Base-by-base conservation (phyloP, 768 basidiomycete species). In the Trametes punicea region DNA sequence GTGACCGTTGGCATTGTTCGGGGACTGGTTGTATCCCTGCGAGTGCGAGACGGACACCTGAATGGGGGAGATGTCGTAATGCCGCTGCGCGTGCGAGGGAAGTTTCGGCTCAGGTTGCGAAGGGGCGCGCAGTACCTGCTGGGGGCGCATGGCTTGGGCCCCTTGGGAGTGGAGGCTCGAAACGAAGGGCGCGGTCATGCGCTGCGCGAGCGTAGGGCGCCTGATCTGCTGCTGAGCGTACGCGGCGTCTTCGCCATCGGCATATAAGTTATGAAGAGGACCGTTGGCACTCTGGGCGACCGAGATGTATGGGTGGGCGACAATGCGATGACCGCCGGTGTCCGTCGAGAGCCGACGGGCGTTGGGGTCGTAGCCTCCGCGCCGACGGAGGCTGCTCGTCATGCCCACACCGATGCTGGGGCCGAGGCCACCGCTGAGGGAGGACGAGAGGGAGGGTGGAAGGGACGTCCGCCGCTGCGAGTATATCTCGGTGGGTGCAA, bases 241-340 rank as follows among this genome's bases (percentile, higher is more conserved):
- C 30, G 39, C 4, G 21, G 45, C 33, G 33, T 51, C 46, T 15
- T 47, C 44, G 34, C 51, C 39, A 20, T 57, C 51, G 26, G 36
- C 20, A 30, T 45, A 46, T 9, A 23, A 4, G 25, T 48, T 18
- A 40, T 59, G 53, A 40, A 56, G 53, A 15, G 57, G 40, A 38
- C 45, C 49, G 58, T 66, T 66, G 15, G 64, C 61, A 7, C 36
- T 61, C 31, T 53, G 56, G 18, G 65, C 67, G 41, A 64, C 60
- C 38, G 63, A 61, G 31, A 64, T 63, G 50, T 65, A 69, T 31
- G 68, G 68, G 42, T 69, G 68, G 7, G 54, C 52, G 45, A 48
- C 42, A 44, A 68, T 47, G 49, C 54, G 57, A 45, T 55, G 51
- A 20, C 42, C 51, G 48, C 50, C 49, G 23, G 47, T 55, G 49